Base-by-base conservation (phyloP, 1,284 basidiomycete genomes). In the Tranzscheliella williamsii region DNA sequence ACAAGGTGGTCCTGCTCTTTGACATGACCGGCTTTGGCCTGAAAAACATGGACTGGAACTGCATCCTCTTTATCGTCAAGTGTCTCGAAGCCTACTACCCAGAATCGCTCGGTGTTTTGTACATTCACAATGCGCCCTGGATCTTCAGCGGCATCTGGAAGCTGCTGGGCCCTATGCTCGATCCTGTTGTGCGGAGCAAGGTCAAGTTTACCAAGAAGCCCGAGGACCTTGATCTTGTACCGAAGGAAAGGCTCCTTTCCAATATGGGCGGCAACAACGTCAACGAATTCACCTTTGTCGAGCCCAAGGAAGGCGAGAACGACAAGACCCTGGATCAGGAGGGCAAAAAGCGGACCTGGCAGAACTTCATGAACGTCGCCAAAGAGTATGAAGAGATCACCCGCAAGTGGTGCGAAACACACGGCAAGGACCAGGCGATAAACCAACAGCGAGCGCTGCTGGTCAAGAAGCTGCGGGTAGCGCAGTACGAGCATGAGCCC, bases 41-140 rank as follows among this genome's bases (percentile, higher is more conserved):
- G 30, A 67, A 54, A 48, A 70, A 71, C 54, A 69, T 75, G 67
- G 72, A 72, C 58, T 73, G 72, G 72, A 58, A 62, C 42, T 58
- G 69, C 39, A 66, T 72, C 29, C 40, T 68, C 9, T 73, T 56
- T 37, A 67, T 75, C 30, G 45, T 73, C 42, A 65, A 70, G 42
- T 75, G 73, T 44, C 54, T 78, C 32, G 74, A 79, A 45, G 73
- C 74, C 4, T 78, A 79, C 64, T 79, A 78, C 48, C 78, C 78
- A 4, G 78, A 79, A 45, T 76, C 76, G 16, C 72, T 79, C 18
- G 72, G 66, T 24, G 72, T 64, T 33, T 70, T 79, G 27, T 72
- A 75, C 45, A 72, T 79, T 33, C 73, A 79, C 66, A 71, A 75
- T 12, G 77, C 79, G 1, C 79, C 78, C 2, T 79, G 78, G 78